phyloP scores from a whole-genome alignment of 768 basidiomycete species.

The Pilatotrama ljubarskyi region DNA sequence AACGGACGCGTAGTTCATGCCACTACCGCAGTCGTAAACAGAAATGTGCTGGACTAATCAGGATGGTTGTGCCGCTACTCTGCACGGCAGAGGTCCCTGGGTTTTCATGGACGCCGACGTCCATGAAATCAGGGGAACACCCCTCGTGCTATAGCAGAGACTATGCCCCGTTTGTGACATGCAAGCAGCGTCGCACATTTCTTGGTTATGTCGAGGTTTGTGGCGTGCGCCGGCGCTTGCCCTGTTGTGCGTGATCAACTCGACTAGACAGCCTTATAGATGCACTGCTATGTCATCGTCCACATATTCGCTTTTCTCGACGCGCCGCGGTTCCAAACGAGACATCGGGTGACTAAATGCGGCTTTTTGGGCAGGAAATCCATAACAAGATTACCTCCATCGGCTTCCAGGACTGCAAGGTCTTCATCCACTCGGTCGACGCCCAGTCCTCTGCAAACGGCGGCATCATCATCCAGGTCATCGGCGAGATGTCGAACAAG shows the following conservation, averaged over 20 bases:
- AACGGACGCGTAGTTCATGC: neutral
- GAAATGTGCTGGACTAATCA: neutral
- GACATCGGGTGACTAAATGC: conserved; percentile 7
- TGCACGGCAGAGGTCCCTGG: no score
- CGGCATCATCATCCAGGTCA: conserved; percentile 98
- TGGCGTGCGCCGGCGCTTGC: no score
- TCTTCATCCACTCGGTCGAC: conserved; percentile 98
- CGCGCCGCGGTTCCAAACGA: no score
- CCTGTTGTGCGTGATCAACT: no score
- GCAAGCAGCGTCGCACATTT: no score
- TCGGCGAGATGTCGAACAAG: conserved; percentile 97
- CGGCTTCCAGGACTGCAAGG: conserved; percentile 95
- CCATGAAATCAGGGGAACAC: no score
- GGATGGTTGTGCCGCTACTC: neutral
- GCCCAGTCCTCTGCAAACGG: conserved; percentile 93
- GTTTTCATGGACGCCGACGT: no score
- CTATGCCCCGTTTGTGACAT: no score
- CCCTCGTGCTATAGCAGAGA: no score
- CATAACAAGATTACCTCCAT: conserved; percentile 94
- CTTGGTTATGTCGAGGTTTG: no score
- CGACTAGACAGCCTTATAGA: no score
- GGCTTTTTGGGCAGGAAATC: conserved; percentile 67
- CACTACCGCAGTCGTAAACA: neutral
- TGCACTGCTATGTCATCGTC: no score
- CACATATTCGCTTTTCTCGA: neutral